phyloP scores from a whole-genome alignment of 148 eudicot genomes.

The Hydrangea macrophylla region DNA sequence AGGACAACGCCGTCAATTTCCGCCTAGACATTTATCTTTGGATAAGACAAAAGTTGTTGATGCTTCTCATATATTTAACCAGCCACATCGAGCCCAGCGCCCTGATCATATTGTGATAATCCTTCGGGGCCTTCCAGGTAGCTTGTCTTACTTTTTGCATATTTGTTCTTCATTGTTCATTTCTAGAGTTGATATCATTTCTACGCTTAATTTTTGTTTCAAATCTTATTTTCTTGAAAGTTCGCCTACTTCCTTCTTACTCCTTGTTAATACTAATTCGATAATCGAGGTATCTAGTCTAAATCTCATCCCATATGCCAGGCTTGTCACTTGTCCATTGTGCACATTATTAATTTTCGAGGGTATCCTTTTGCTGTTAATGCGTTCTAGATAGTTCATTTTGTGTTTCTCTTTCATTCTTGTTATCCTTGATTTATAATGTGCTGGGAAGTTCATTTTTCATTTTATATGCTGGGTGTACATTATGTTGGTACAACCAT shows the following conservation, averaged over 20 bases:
- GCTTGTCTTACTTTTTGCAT: neutral
- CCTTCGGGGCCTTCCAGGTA: conserved; percentile 98
- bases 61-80: conserved; percentile 72
- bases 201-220: conserved; percentile 2
- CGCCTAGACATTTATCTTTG: conserved; percentile 21
- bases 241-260: neutral
- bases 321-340: neutral
- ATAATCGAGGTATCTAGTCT: neutral
- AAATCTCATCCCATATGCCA: neutral
- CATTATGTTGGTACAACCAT: neutral
- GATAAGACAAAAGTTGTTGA: conserved; percentile 63
- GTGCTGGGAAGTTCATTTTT: neutral
- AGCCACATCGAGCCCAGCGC: conserved; percentile 79
- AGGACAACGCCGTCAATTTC: conserved; percentile 39
- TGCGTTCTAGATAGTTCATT: neutral
- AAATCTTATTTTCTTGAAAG: neutral
- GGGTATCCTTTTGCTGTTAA: neutral
- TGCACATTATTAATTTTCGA: neutral
- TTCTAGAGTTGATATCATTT: conserved; percentile 5
- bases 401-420: neutral
- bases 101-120: conserved; percentile 95
- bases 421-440: too few species aligned
- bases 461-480: neutral
- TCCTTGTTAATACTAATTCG: neutral
- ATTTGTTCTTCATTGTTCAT: neutral